phyloP scores from a whole-genome alignment of 352 stramenopile genomes.

The Phytophthora fragariaefolia region DNA sequence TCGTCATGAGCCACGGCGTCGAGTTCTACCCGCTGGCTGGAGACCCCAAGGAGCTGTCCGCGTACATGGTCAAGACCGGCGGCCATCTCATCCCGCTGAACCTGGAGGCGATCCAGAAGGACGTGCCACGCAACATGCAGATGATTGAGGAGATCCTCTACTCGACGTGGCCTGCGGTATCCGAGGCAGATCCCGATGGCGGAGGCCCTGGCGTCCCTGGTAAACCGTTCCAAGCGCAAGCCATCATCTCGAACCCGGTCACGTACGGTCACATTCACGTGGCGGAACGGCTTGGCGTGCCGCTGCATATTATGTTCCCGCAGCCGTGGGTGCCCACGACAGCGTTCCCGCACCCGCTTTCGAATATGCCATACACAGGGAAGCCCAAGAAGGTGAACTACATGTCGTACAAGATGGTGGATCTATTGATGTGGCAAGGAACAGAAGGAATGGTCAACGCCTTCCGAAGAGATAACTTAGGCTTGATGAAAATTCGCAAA shows the following conservation, averaged over 20 bases:
- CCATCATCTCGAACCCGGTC: slow-evolving; percentile 95
- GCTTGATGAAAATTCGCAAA: slow-evolving; percentile 70
- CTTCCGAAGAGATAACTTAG: slow-evolving; percentile 68
- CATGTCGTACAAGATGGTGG: slow-evolving; percentile 90
- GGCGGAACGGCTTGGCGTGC: slow-evolving; percentile 90
- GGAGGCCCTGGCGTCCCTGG: slow-evolving; percentile 46
- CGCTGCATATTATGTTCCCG: slow-evolving; percentile 95
- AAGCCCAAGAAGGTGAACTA: slow-evolving; percentile 71
- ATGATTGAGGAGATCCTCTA: slow-evolving; percentile 93
- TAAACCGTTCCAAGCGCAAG: slow-evolving; percentile 84
- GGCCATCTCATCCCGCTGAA: slow-evolving; percentile 79
- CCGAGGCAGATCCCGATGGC: slow-evolving; percentile 78
- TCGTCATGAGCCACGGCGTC: slow-evolving; percentile 75
- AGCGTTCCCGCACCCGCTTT: slow-evolving; percentile 92
- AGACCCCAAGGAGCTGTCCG: slow-evolving; percentile 77
- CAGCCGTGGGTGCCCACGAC: slow-evolving; percentile 91
- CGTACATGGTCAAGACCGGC: slow-evolving; percentile 94
- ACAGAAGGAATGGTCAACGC: slow-evolving; percentile 81
- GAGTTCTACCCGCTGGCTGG: slow-evolving; percentile 85
- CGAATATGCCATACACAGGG: slow-evolving; percentile 82
- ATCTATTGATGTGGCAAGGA: slow-evolving; percentile 80
- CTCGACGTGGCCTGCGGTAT: slow-evolving; percentile 90
- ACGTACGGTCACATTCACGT: slow-evolving; percentile 94
- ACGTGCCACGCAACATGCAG: slow-evolving; percentile 84
- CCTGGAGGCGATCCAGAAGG: slow-evolving; percentile 61